Conservation (phyloP, 2,329 filamentous ascomycete species). For the Geosmithia putterillii region DNA sequence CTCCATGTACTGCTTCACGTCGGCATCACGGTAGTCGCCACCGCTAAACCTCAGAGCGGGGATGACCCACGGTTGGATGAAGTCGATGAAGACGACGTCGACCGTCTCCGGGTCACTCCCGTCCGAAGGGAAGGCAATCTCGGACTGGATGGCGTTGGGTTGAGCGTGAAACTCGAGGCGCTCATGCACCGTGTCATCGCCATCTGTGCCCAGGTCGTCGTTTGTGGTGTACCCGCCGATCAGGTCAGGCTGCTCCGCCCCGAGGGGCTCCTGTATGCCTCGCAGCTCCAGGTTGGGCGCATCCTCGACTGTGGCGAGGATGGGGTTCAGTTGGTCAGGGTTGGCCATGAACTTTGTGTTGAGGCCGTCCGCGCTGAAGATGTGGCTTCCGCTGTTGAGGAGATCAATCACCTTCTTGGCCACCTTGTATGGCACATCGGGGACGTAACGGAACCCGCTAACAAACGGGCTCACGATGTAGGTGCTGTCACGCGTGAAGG, state of each 20-base stretch:
- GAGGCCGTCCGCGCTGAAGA: slow-evolving; percentile 24
- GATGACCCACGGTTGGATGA: slow-evolving; percentile 73
- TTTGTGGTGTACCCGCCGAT: slow-evolving; percentile 72
- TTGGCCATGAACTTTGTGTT: slow-evolving; percentile 34
- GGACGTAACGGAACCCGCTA: slow-evolving; percentile 63
- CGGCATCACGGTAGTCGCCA: slow-evolving; percentile 31
- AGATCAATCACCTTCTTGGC: slow-evolving; percentile 56
- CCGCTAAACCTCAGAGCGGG: slow-evolving; percentile 55
- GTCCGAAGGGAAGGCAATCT: slow-evolving; percentile 46
- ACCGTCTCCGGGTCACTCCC: slow-evolving; percentile 53
- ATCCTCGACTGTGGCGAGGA: slow-evolving; percentile 6
- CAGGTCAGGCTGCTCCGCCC: slow-evolving; percentile 26
- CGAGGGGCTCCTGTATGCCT: slow-evolving; percentile 12
- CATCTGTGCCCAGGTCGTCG: slow-evolving; percentile 72
- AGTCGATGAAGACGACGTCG: slow-evolving; percentile 85
- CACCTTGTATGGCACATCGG: slow-evolving; percentile 66
- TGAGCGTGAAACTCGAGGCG: slow-evolving; percentile 62
- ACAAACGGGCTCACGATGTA: slow-evolving; percentile 83
- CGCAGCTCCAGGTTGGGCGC: slow-evolving; percentile 19
- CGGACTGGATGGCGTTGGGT: slow-evolving; percentile 72
- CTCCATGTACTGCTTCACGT: slow-evolving; percentile 39
- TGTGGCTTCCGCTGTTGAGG: slow-evolving; percentile 41
- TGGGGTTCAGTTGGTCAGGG: slow-evolving; percentile 29
- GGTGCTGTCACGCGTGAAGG: slow-evolving; percentile 78
- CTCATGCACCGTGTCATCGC: slow-evolving; percentile 80